Base-by-base conservation (phyloP, 257 asterid species). In the Solanum chmielewskii region DNA sequence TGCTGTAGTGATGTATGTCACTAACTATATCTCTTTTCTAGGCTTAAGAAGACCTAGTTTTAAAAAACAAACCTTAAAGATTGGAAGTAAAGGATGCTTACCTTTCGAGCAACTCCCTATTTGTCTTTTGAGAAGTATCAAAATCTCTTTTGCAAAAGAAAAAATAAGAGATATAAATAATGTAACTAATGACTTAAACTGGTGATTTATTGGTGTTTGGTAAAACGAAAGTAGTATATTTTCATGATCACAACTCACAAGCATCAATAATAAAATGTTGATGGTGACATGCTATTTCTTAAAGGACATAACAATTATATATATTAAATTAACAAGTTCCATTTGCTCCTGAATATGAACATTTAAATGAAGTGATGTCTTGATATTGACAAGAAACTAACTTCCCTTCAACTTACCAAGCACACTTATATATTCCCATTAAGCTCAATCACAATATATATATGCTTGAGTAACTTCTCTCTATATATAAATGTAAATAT, bases 301-400 rank as follows among this genome's bases (percentile, higher is more conserved):
- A 29, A 78, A 16, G 68, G 39, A 80, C 16, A 80, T 29, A 80
- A 47, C 44, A 42, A 16, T 31, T 47, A 37, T n/a, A 47, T 64
- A 37, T 47, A 47, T 66, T 23, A 37, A 42, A 39, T 37, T 64
- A 27, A 70, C 66, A 14, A 42, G 71, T 68, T 52, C 45, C 27
- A 71, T 33, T n/a, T 77, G 80, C 29, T 27, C 56, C 66, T 35
- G 84, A 41, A 41, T 85, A 52, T 56, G 85, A 87, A 33, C 83
- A 60, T 44, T 89, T 84, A 56, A 73, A 86, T 82, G 82, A 89
- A 83, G 78, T 64, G 66, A 64, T 73, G 47, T 33, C 80, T 14
- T 88, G 88, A 90, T 82, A 83, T 83, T 69, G 91, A 88, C 91
- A 66, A 31, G 88, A 90, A 90, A 83, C 90, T 62, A 87, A 69